Evolutionary conservation across 2,329 filamentous ascomycete genomes (phyloP).

Genomic region (Graphiopsis chlorocephala): DNA sequence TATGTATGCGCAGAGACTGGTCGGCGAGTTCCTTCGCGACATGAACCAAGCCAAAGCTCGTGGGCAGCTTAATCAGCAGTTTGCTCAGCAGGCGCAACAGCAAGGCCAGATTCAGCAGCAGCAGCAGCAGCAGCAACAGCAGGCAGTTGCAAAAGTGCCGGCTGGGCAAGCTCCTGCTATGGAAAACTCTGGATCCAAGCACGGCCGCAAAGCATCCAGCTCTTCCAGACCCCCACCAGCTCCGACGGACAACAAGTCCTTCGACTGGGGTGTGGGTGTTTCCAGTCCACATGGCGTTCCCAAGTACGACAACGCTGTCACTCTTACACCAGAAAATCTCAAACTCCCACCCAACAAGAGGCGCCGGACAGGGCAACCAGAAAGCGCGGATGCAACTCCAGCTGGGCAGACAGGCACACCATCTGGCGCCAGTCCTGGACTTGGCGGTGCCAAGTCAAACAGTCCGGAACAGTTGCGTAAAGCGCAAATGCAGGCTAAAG

Average conservation of each 20-base stretch:
- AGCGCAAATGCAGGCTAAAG: constrained; percentile 33
- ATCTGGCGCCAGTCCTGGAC: constrained; percentile 39
- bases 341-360: constrained; percentile 58
- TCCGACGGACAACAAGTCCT: constrained; percentile 34
- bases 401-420: constrained; percentile 35
- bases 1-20: constrained; percentile 22
- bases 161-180: constrained; percentile 14
- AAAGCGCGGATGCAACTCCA: constrained; percentile 42
- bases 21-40: constrained; percentile 28
- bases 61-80: constrained; percentile 18
- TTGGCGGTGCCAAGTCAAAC: constrained; percentile 34
- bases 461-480: constrained; percentile 49
- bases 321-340: constrained; percentile 56
- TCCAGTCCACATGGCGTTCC: constrained; percentile 54
- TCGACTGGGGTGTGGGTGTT: constrained; percentile 28
- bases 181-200: constrained; percentile 21
- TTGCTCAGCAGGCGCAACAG: constrained; percentile 14
- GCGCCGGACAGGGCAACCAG: constrained; percentile 45
- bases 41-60: constrained; percentile 28
- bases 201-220: constrained; percentile 24
- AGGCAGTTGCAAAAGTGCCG: not conserved
- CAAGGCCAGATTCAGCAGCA: constrained; percentile 18
- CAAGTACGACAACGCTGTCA: constrained; percentile 50
- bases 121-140: constrained; percentile 13
- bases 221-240: constrained; percentile 31